Conservation (phyloP, 2,329 filamentous ascomycete species). For the Epichloe hybrida region DNA sequence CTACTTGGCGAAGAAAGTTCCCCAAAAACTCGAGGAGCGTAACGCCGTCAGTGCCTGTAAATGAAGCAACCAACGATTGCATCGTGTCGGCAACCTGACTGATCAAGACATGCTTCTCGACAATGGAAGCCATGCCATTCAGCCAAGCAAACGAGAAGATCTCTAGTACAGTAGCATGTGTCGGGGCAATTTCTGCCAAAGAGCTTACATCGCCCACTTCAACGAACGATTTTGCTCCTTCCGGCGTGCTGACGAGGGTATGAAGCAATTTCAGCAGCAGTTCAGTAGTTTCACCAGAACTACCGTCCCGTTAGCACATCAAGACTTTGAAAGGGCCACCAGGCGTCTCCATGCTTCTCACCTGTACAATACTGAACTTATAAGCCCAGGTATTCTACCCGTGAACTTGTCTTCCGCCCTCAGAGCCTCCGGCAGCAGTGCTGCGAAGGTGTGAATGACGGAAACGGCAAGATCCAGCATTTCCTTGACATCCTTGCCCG, state of each 20-base stretch:
- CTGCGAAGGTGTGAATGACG: slow-evolving; percentile 48
- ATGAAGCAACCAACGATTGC: slow-evolving; percentile 35
- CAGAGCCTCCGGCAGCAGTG: slow-evolving; percentile 38
- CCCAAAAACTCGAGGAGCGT: slow-evolving; percentile 46
- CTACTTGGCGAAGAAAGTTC: slow-evolving; percentile 34
- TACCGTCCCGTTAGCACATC: too few species aligned
- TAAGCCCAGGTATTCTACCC: slow-evolving; percentile 38
- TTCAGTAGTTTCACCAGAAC: slow-evolving; percentile 36
- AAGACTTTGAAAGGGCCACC: too few species aligned
- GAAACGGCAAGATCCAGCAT: slow-evolving; percentile 52
- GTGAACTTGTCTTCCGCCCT: slow-evolving; percentile 33
- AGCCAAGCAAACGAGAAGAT: slow-evolving; percentile 45
- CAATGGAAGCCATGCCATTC: slow-evolving; percentile 25
- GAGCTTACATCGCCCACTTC: slow-evolving; percentile 37
- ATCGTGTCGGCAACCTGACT: slow-evolving; percentile 34
- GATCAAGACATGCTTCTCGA: slow-evolving; percentile 19
- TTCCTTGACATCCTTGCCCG: slow-evolving; percentile 34
- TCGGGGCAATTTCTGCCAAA: slow-evolving; percentile 42
- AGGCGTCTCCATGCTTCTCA: slow-evolving; percentile 11
- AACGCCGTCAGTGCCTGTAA: slow-evolving; percentile 45
- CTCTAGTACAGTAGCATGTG: slow-evolving; percentile 39
- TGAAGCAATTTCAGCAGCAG: slow-evolving; percentile 44
- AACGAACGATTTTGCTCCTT: slow-evolving; percentile 36
- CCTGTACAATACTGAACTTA: slow-evolving; percentile 41
- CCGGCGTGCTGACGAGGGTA: slow-evolving; percentile 36